A percentile compares a stretch with the other conserved stretches of the same genome.
Conservation (phyloP, 2,329 filamentous ascomycete species). For the Cordyceps javanica region DNA sequence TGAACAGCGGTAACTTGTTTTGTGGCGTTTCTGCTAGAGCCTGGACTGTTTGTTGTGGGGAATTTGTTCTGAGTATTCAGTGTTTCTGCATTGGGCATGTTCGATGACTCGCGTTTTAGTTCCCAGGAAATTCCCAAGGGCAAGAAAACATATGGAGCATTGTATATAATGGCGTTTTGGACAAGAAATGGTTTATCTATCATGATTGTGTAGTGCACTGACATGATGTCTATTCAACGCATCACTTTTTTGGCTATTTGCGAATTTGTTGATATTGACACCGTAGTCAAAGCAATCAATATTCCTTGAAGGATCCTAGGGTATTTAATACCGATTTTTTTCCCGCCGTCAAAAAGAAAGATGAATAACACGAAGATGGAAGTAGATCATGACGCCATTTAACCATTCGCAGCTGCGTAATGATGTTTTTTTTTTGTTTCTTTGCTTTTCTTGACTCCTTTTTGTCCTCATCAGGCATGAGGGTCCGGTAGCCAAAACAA, state of each 20-base stretch:
- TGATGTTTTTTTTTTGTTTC: background rate
- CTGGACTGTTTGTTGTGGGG: background rate
- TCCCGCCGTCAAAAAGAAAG: background rate
- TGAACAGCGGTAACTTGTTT: background rate
- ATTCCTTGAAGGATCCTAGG: background rate
- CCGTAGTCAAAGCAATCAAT: background rate
- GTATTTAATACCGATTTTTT: conserved; percentile 4
- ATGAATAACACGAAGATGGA: background rate
- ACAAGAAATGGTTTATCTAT: background rate
- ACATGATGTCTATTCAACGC: background rate
- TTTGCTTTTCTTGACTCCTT: background rate
- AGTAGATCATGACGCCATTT: conserved; percentile 1
- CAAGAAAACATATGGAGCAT: background rate
- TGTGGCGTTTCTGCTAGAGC: conserved; percentile 1
- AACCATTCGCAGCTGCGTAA: background rate
- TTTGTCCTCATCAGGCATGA: conserved; percentile 33
- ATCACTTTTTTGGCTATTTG: background rate
- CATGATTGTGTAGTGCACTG: conserved; percentile 4
- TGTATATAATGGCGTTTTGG: conserved; percentile 1
- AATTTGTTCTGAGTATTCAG: background rate
- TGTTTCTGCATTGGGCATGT: background rate
- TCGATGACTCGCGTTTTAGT: background rate
- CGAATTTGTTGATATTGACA: background rate
- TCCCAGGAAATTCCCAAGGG: background rate
- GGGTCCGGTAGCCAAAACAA: conserved; percentile 73